Evolutionary conservation across 75 land plant genomes (phyloP).

Genomic region (Chamaecyparis obtusa): DNA sequence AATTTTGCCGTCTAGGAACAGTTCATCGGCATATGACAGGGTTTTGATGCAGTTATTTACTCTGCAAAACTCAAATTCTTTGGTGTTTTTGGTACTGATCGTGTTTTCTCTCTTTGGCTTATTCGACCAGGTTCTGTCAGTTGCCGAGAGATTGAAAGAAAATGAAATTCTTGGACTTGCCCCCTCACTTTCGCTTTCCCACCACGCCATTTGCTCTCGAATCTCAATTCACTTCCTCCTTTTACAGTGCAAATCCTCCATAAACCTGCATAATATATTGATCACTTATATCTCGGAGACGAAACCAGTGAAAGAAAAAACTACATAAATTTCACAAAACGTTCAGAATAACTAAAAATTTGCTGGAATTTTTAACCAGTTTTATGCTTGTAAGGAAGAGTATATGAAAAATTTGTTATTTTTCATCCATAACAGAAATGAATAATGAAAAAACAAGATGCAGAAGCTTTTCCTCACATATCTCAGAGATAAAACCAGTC

Average conservation of each 20-base stretch:
- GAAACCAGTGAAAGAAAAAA: background rate
- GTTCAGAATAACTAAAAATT: background rate
- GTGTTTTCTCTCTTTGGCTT: background rate
- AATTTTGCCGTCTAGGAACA: slow-evolving; percentile 11
- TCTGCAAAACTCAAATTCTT: slow-evolving; percentile 9
- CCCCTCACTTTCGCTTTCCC: background rate
- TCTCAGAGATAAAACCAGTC: no score
- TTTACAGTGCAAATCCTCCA: background rate
- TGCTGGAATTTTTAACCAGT: background rate
- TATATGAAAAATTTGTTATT: no score
- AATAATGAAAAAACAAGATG: no score
- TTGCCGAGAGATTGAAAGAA: background rate
- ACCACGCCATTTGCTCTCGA: background rate
- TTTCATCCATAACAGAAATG: no score
- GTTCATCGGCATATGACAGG: background rate
- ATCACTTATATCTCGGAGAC: background rate
- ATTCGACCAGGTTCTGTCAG: background rate
- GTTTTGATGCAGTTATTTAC: background rate
- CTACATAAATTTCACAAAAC: background rate
- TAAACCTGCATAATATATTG: background rate
- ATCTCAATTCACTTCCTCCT: background rate
- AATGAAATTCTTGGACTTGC: slow-evolving; percentile 8
- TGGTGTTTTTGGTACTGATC: background rate
- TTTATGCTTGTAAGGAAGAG: no score
- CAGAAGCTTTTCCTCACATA: no score